Evolutionary conservation across 768 basidiomycete species (phyloP).

Genomic region (Lactifluus subvellereus): DNA sequence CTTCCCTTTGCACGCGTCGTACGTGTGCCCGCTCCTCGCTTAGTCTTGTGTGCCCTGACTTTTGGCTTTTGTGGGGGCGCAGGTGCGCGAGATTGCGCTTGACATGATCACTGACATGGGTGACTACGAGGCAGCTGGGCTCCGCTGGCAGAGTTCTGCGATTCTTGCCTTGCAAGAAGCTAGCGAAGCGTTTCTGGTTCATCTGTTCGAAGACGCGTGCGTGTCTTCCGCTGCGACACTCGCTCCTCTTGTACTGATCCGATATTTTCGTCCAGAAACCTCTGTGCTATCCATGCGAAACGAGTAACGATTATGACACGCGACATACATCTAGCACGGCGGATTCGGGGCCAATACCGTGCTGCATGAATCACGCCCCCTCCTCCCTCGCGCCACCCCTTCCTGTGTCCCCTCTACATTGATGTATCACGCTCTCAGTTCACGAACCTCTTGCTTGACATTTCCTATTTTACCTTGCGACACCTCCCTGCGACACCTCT

Average conservation of each 20-base stretch:
- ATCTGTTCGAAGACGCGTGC: conserved; percentile 97
- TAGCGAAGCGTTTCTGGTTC: conserved; percentile 90
- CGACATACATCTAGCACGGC: conserved; percentile 92
- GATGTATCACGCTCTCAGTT: conserved; percentile 8
- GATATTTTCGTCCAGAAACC: conserved; percentile 49
- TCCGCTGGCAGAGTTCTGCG: conserved; percentile 96
- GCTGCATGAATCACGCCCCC: conserved; percentile 37
- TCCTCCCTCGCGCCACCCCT: not conserved
- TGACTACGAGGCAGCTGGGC: conserved; percentile 48
- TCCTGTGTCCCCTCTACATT: not conserved
- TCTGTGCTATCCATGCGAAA: conserved; percentile 97
- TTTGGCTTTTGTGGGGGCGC: not conserved
- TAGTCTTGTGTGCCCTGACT: not conserved
- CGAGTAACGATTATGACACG: conserved; percentile 97
- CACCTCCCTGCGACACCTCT: conserved; percentile 21
- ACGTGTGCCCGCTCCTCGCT: conserved; percentile 30
- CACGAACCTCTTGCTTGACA: conserved; percentile 10
- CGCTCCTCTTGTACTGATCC: conserved; percentile 2
- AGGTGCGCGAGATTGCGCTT: conserved; percentile 94
- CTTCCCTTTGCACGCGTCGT: conserved; percentile 92
- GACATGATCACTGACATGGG: conserved; percentile 82
- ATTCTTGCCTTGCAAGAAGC: conserved; percentile 94
- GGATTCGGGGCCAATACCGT: conserved; percentile 89
- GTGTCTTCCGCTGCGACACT: conserved; percentile 34
- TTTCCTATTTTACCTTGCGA: conserved; percentile 15